Evolutionary conservation across 495 filamentous ascomycete species (phyloP), one percentile per base, ranked within the genome.

Genomic region (Xeromyces bisporus): DNA sequence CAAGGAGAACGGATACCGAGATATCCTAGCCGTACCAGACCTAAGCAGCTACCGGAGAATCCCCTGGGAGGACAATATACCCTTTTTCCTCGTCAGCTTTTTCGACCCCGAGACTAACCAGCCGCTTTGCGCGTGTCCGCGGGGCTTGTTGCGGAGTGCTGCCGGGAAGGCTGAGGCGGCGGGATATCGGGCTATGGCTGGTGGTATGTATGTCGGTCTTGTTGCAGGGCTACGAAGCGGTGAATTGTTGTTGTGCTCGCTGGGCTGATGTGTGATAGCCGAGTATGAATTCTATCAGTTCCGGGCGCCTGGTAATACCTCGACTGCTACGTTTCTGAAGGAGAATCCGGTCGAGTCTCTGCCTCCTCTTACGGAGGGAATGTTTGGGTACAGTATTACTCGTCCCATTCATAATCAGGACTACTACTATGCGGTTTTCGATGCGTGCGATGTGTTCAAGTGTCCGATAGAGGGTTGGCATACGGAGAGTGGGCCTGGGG

Each of bases 261-360:
- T 7, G 30, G 35, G 17, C 31, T 43, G 21, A 42, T 17, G 1
- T 20, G 23, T 16, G 26, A 12, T 41, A 96, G 89, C 81, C 36
- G 89, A 96, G 55, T 87, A 93, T 62, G 89, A 97, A 51, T 97
- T 97, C 67, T 94, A 77, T 60, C 83, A 93, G 49, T 97, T 92
- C 48, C 70, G 75, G 42, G 62, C 73, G 6, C 85, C 84, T 12
- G 36, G 54, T 16, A 42, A 54, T 26, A 73, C 75, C n/a, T 70
- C 77, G 0, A 80, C 80, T 1, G 81, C 80, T 13, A 49, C 60
- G 2, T 93, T 76, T 47, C 67, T 93, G 2, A 65, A 67, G 37
- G 53, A 77, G 15, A 85, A 93, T 42, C 63, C 80, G 0, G 70
- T 76, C 17, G 63, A 77, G 18, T 44, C 69, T 1, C 66, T 93